phyloP scores from a whole-genome alignment of 306 rosid species.

The Dryas drummondii region DNA sequence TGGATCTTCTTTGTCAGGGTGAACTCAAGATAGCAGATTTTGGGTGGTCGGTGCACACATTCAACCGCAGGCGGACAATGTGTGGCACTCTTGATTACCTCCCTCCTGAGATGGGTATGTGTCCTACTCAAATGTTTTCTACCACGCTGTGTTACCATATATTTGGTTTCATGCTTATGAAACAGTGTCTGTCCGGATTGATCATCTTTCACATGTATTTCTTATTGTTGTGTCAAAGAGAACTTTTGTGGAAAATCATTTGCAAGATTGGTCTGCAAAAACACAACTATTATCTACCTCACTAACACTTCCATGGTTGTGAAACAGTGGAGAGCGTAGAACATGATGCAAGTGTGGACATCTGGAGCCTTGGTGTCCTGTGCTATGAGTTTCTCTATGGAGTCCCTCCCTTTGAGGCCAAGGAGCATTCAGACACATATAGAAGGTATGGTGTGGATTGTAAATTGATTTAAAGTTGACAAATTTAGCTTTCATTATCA shows the following conservation, averaged over 20 bases:
- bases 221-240: not conserved
- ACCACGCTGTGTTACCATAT: no score
- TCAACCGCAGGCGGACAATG: slow-evolving; percentile 97
- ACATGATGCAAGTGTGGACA: slow-evolving; percentile 97
- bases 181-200: not conserved
- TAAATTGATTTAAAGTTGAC: not conserved
- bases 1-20: slow-evolving; percentile 56
- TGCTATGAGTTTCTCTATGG: slow-evolving; percentile 98
- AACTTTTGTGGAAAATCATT: not conserved
- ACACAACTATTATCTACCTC: not conserved
- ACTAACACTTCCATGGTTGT: not conserved
- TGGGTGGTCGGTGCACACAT: slow-evolving; percentile 99
- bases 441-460: slow-evolving; percentile 57
- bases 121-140: no score
- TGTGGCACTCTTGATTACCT: slow-evolving; percentile 98
- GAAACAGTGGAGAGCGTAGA: slow-evolving; percentile 92
- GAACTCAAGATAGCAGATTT: slow-evolving; percentile 97
- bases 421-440: slow-evolving; percentile 95
- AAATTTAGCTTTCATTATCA: not conserved
- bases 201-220: slow-evolving; percentile 10
- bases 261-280: slow-evolving; percentile 13
- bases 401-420: slow-evolving; percentile 97
- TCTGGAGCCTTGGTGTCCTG: slow-evolving; percentile 97
- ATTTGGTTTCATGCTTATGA: not conserved
- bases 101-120: slow-evolving; percentile 98